Conservation (phyloP, 768 basidiomycete genomes). For the Rhizopogon vulgaris region DNA sequence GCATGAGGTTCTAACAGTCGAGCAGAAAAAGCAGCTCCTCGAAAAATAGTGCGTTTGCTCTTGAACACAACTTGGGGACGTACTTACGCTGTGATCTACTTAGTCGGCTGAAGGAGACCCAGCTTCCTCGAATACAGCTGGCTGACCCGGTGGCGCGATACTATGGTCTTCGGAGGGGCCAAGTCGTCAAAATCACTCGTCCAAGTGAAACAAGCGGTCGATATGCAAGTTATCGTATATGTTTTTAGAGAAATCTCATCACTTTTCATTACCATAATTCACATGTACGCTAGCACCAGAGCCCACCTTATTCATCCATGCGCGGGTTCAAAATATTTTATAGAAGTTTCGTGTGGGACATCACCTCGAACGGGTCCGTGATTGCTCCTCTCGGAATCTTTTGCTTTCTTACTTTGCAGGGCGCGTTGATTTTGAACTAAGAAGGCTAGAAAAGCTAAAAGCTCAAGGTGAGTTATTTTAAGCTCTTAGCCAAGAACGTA, state of each 20-base stretch:
- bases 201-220: conserved; percentile 95
- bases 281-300: background rate
- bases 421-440: background rate
- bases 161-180: conserved; percentile 91
- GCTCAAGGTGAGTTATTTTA: no score
- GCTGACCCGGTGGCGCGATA: conserved; percentile 98
- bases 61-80: conserved; percentile 5
- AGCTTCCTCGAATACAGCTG: conserved; percentile 93
- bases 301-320: background rate
- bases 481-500: no score
- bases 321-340: conserved; percentile 2
- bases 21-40: conserved; percentile 82
- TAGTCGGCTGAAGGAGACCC: conserved; percentile 96
- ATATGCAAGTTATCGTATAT: conserved; percentile 89
- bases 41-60: conserved; percentile 81
- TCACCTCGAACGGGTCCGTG: background rate
- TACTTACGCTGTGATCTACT: conserved; percentile 1
- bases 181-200: conserved; percentile 97
- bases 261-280: background rate
- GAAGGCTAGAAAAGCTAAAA: no score
- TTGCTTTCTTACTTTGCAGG: background rate
- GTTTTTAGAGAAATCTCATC: conserved; percentile 47
- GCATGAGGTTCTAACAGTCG: conserved; percentile 79
- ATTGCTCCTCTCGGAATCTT: background rate
- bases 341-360: no score